Evolutionary conservation across 768 basidiomycete species (phyloP).

Genomic region (Rickenella mellea): DNA sequence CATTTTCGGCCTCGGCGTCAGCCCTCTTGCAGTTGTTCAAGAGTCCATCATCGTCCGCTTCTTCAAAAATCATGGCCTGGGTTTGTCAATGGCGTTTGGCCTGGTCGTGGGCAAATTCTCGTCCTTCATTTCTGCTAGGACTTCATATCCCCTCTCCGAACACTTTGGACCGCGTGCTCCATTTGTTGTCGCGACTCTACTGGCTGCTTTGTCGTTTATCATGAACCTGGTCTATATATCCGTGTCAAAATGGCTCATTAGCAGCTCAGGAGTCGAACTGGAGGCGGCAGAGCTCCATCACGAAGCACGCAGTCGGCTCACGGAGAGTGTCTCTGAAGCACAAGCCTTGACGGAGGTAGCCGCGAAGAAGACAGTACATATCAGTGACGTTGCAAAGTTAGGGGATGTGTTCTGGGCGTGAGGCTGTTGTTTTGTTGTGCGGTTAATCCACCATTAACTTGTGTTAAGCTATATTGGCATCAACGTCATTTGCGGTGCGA

Average conservation of each 20-base stretch:
- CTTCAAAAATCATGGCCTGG: slow-evolving; percentile 68
- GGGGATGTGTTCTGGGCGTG: slow-evolving; percentile 78
- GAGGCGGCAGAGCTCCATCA: slow-evolving; percentile 53
- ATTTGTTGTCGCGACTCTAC: slow-evolving; percentile 57
- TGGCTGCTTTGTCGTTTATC: slow-evolving; percentile 56
- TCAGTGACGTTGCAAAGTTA: slow-evolving; percentile 51
- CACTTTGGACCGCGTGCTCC: slow-evolving; percentile 61
- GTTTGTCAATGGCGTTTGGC: slow-evolving; percentile 72
- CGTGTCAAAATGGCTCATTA: slow-evolving; percentile 55
- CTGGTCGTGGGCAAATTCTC: slow-evolving; percentile 74
- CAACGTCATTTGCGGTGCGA: slow-evolving; percentile 67
- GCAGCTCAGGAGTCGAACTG: slow-evolving; percentile 48
- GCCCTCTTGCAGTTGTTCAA: slow-evolving; percentile 75
- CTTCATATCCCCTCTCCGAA: slow-evolving; percentile 69
- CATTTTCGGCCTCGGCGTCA: slow-evolving; percentile 70
- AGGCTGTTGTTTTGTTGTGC: slow-evolving; percentile 15
- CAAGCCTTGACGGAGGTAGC: slow-evolving; percentile 58
- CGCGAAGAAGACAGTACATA: slow-evolving; percentile 50
- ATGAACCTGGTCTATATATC: slow-evolving; percentile 62
- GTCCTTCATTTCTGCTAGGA: slow-evolving; percentile 66
- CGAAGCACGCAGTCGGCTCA: slow-evolving; percentile 39
- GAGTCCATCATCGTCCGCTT: slow-evolving; percentile 80
- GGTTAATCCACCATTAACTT: background rate
- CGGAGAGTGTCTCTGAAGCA: slow-evolving; percentile 42
- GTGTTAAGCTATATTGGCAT: slow-evolving; percentile 55